Evolutionary conservation across 331 rosid species (phyloP).

Genomic region (Quercus phellos): DNA sequence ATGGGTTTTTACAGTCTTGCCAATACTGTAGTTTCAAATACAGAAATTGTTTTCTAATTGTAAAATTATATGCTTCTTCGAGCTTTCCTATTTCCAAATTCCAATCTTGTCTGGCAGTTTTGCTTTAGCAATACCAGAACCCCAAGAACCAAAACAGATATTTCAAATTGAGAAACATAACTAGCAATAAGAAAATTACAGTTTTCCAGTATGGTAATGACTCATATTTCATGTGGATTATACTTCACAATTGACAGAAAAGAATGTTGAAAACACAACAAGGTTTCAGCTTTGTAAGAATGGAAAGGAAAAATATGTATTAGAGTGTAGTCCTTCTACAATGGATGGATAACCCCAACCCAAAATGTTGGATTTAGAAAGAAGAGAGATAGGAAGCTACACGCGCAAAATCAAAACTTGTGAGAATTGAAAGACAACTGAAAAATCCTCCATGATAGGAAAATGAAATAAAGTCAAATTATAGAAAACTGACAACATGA

Average conservation of each 20-base stretch:
- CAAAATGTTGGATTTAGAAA: not conserved
- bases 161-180: not conserved
- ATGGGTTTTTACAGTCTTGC: not conserved
- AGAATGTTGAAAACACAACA: not conserved
- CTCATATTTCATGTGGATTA: not conserved
- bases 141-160: not conserved
- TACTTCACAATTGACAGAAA: not conserved
- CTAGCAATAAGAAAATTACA: not conserved
- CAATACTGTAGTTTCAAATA: not conserved
- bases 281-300: not conserved
- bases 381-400: not conserved
- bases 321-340: not conserved
- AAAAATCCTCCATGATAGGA: too few relatives aligned
- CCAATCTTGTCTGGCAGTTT: not conserved
- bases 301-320: not conserved
- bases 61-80: not conserved
- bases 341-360: not conserved
- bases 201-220: not conserved
- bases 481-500: too few relatives aligned
- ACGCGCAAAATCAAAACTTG: not conserved
- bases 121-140: not conserved
- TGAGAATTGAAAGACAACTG: not conserved
- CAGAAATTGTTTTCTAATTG: not conserved
- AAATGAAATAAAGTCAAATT: not conserved
- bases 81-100: not conserved